Conservation (phyloP, 2,329 filamentous ascomycete genomes). For the Monilinia laxa region DNA sequence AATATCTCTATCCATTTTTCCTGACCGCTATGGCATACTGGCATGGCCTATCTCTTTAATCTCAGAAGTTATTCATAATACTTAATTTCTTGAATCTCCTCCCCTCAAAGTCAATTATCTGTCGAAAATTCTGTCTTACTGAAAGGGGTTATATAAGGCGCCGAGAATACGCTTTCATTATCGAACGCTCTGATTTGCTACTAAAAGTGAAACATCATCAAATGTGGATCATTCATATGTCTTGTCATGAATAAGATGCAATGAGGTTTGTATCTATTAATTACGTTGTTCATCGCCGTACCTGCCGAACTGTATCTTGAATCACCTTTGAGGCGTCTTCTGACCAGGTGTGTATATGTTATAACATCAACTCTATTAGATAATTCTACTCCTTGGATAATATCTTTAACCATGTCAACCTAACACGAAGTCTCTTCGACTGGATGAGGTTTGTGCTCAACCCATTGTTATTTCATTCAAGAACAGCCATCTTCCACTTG, state of each 20-base stretch:
- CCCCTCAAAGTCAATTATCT: not conserved
- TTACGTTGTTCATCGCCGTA: not conserved
- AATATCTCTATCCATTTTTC: no score
- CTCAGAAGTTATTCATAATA: no score
- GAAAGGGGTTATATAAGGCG: not conserved
- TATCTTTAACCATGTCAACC: no score
- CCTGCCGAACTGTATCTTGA: not conserved
- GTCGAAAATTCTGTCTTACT: no score
- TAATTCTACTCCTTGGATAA: no score
- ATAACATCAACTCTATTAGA: not conserved
- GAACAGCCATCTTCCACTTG: no score
- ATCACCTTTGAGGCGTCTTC: not conserved
- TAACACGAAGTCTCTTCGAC: no score
- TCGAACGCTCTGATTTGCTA: not conserved
- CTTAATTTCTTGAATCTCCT: not conserved
- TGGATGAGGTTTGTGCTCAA: no score
- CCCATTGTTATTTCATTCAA: no score
- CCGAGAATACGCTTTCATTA: not conserved
- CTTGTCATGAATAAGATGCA: not conserved
- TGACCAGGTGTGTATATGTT: not conserved
- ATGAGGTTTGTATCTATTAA: not conserved
- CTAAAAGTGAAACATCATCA: not conserved
- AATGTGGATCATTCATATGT: not conserved
- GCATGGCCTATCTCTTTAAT: no score
- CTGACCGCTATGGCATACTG: no score